These are phyloP conservation scores for Cinnamomum chago DNA, from an alignment of 164 flowering plant genomes.

Conservation along the genomic window DNA sequence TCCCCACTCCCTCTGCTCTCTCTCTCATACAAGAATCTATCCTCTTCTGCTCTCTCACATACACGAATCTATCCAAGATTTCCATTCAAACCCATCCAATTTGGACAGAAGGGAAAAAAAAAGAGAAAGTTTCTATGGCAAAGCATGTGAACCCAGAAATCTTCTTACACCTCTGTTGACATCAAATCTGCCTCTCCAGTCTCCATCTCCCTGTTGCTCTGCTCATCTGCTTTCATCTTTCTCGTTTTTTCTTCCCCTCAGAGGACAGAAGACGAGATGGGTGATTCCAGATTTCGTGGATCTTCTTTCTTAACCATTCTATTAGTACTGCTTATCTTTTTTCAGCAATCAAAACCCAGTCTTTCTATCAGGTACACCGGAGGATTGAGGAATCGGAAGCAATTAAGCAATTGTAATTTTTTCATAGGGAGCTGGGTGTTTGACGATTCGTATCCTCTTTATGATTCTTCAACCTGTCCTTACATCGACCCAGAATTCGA, in stretches of 20 bases:
- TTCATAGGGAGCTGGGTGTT: slow-evolving; percentile 75
- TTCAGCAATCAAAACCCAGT: slow-evolving; percentile 17
- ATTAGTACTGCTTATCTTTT: slow-evolving; percentile 9
- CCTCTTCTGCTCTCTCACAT: not conserved
- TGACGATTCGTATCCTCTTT: slow-evolving; percentile 69
- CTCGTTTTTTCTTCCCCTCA: slow-evolving; percentile 1
- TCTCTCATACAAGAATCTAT: not conserved
- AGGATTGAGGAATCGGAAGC: slow-evolving; percentile 1
- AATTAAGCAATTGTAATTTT: slow-evolving; percentile 36
- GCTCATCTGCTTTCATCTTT: not conserved
- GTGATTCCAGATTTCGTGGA: slow-evolving; percentile 7
- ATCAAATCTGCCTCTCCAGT: not conserved
- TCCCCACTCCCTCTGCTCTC: not conserved
- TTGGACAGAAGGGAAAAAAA: not conserved
- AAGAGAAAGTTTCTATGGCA: not conserved
- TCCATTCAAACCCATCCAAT: not conserved
- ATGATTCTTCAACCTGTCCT: slow-evolving; percentile 58
- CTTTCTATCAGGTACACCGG: slow-evolving; percentile 13
- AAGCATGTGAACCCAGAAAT: not conserved
- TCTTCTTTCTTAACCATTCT: slow-evolving; percentile 6
- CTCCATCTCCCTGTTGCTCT: slow-evolving; percentile 5
- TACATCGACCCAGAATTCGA: slow-evolving; percentile 74
- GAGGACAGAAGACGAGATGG: slow-evolving; percentile 28
- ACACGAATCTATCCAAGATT: slow-evolving; percentile 3
- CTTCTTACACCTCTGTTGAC: not conserved